These are phyloP conservation scores for Penicillium cataractarum DNA, from an alignment of 495 filamentous ascomycete species.

Conservation along the genomic window DNA sequence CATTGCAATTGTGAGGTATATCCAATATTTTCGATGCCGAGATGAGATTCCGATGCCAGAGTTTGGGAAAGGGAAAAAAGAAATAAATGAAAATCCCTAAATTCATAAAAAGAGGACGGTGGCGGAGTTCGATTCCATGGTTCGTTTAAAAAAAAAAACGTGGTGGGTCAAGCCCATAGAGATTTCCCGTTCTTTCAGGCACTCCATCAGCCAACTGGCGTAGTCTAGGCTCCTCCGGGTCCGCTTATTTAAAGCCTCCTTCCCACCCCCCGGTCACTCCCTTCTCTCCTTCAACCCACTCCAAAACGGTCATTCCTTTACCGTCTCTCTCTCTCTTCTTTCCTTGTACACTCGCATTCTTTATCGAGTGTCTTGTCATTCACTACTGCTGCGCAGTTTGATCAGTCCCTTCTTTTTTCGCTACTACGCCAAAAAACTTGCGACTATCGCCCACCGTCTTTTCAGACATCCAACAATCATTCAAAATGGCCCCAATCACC, in stretches of 20 bases:
- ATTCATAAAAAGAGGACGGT: not conserved
- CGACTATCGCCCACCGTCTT: slow-evolving; percentile 20
- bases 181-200: not conserved
- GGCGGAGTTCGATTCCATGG: not conserved
- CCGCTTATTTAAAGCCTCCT: not conserved
- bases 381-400: slow-evolving; percentile 46
- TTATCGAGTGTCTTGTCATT: slow-evolving; percentile 30
- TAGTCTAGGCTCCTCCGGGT: not conserved
- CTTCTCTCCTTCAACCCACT: slow-evolving; percentile 12
- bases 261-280: slow-evolving; percentile 2
- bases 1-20: not conserved
- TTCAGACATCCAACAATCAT: slow-evolving; percentile 21
- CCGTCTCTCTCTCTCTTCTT: slow-evolving; percentile 12
- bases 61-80: not conserved
- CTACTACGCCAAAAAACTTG: slow-evolving; percentile 6
- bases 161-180: not conserved
- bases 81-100: not conserved
- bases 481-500: slow-evolving; percentile 45
- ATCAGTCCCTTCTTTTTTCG: slow-evolving; percentile 21
- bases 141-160: slow-evolving; percentile 1
- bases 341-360: slow-evolving; percentile 27
- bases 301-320: slow-evolving; percentile 24
- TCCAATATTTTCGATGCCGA: not conserved
- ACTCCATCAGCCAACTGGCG: not conserved
- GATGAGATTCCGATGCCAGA: not conserved